Percentiles rank a stretch among this genome's conserved stretches.
Evolutionary conservation across 495 filamentous ascomycete genomes (phyloP).

Genomic region (Lindgomyces ingoldianus): DNA sequence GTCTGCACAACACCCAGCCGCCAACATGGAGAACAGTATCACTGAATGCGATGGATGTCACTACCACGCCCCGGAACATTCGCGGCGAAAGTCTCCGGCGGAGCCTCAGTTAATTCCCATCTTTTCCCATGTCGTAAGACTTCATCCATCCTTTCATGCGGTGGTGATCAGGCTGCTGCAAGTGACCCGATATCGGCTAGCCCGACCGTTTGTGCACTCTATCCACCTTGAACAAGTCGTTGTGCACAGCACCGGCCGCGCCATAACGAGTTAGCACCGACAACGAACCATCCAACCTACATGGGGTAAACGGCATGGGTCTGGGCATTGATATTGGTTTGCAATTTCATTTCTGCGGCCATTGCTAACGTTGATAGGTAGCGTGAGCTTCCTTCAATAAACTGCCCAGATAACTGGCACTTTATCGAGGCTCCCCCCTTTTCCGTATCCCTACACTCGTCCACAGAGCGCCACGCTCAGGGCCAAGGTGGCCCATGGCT

Average conservation of each 20-base stretch:
- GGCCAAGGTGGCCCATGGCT: slow-evolving; percentile 18
- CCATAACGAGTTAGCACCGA: background rate
- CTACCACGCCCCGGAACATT: background rate
- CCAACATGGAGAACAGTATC: background rate
- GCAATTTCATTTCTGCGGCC: slow-evolving; percentile 32
- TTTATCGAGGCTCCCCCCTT: slow-evolving; percentile 25
- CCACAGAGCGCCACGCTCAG: slow-evolving; percentile 24
- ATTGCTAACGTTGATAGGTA: slow-evolving; percentile 21
- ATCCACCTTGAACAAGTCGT: background rate
- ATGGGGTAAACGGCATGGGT: background rate
- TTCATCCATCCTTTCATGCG: background rate
- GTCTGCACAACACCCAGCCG: background rate
- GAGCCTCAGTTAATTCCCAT: background rate
- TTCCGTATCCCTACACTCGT: slow-evolving; percentile 29
- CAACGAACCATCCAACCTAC: slow-evolving; percentile 24
- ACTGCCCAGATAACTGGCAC: slow-evolving; percentile 13
- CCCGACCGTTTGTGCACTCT: background rate
- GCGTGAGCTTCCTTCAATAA: slow-evolving; percentile 28
- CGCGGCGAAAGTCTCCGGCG: background rate
- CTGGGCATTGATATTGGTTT: slow-evolving; percentile 23
- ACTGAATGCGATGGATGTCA: background rate
- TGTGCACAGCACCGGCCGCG: background rate
- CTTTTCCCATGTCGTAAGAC: background rate
- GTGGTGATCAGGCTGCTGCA: background rate
- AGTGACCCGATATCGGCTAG: background rate